phyloP scores from a whole-genome alignment of 768 basidiomycete species.

The Artomyces pyxidatus region DNA sequence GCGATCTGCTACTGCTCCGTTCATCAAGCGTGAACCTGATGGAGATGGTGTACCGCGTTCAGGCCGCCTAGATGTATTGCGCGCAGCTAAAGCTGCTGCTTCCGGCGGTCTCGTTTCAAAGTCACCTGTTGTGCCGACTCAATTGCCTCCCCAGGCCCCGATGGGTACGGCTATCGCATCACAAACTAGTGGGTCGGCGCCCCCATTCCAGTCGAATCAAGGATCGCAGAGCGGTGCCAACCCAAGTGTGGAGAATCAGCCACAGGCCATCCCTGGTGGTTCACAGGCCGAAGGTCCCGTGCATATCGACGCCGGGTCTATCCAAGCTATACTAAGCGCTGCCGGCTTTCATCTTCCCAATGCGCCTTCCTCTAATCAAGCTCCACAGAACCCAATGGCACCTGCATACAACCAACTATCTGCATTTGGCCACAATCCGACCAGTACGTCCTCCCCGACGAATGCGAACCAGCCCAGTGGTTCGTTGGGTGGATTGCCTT shows the following conservation, averaged over 20 bases:
- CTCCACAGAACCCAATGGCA: not conserved
- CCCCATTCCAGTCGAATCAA: not conserved
- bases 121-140: not conserved
- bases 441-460: too few species aligned
- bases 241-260: not conserved
- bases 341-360: not conserved
- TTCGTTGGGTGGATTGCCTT: too few species aligned
- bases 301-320: not conserved
- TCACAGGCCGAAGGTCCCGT: not conserved
- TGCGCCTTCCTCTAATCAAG: not conserved
- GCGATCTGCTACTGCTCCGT: not conserved
- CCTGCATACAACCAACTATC: not conserved
- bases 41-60: not conserved
- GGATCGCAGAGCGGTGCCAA: not conserved
- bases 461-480: too few species aligned
- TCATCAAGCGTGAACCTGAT: not conserved
- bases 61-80: not conserved
- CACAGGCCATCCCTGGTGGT: not conserved
- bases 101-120: too few species aligned
- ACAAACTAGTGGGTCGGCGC: not conserved
- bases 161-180: not conserved
- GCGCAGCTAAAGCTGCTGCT: not conserved
- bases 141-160: not conserved
- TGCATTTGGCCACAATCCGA: too few species aligned
- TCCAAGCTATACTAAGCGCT: not conserved